Evolutionary conservation across 192 early-diverging fungal species (phyloP).

Genomic region (Coemansia sp.): DNA sequence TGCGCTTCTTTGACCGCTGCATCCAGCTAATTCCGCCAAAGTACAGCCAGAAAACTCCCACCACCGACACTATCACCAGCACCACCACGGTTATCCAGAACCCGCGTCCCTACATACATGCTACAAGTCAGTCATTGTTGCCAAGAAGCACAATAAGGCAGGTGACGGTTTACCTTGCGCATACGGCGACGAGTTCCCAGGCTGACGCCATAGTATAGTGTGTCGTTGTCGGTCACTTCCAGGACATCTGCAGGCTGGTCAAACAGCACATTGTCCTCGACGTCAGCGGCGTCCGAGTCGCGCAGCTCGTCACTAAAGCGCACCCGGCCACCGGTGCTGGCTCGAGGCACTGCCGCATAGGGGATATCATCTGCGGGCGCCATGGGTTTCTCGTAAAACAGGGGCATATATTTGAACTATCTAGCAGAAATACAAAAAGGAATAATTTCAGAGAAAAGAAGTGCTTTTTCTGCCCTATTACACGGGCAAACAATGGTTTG

Average conservation of each 20-base stretch:
- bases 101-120: conserved; percentile 29
- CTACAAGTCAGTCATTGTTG: background rate
- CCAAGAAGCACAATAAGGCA: background rate
- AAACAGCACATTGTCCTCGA: conserved; percentile 50
- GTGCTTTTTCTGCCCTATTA: no score
- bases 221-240: conserved; percentile 45
- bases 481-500: no score
- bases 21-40: conserved; percentile 49
- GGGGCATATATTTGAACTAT: conserved; percentile 14
- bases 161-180: conserved; percentile 24
- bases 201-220: conserved; percentile 40
- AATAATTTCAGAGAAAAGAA: background rate
- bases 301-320: conserved; percentile 27
- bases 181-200: conserved; percentile 31
- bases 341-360: conserved; percentile 35
- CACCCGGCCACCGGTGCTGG: conserved; percentile 21
- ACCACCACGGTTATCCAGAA: conserved; percentile 46
- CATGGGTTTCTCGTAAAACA: conserved; percentile 28
- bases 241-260: conserved; percentile 23
- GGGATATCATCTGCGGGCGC: conserved; percentile 17
- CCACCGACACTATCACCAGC: conserved; percentile 42
- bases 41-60: conserved; percentile 50
- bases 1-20: conserved; percentile 59
- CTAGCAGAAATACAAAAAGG: background rate
- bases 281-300: conserved; percentile 27